Evolutionary conservation across 78 protist genomes (phyloP), one percentile per base, ranked within the genome.

Genomic region (Pelomyxa schiedti): DNA sequence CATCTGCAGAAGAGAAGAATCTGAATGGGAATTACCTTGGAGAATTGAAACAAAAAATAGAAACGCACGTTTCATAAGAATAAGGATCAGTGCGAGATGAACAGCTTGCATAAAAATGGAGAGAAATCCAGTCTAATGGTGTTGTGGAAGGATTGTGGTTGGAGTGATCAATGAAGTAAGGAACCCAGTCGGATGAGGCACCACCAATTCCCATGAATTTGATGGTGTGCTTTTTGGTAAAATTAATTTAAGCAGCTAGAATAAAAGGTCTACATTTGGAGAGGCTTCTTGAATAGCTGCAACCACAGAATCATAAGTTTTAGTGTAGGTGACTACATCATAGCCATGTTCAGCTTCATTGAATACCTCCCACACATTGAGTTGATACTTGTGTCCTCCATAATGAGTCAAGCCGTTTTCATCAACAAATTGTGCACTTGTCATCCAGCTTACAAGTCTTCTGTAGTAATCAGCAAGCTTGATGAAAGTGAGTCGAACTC

Each of bases 381-480:
- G 4, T 4, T 69, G 36, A 43, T 39, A 69, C 22, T 5, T 3
- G 66, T 28, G 74, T 4, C 42, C 42, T 40, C 64, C 39, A 5
- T 24, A 4, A 30, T 7, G 40, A 37, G 3, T 9, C 66, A 3
- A 28, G 42, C 42, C 74, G 74, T 69, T 40, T 5, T 69, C 74
- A 5, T 69, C 74, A 30, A 39, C 4, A 3, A 69, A 7, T 5
- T 39, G 66, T 4, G 66, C 75, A 4, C 3, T 7, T 32, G 69
- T 72, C 37, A 43, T 38, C 75, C 75, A 72, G 26, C 53, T 38
- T 4, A 72, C 36, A 40, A 72, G 63, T 7, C 75, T 52, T 5
- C 69, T 64, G 70, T 72, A 72, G 67, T 72, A 72, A 2, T 72
- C 75, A 2, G 32, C 75, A 70, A 70, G 4, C 66, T 40, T 28